Base-by-base conservation (phyloP, 2,329 filamentous ascomycete genomes). In the Pseudogymnoascus sp. region DNA sequence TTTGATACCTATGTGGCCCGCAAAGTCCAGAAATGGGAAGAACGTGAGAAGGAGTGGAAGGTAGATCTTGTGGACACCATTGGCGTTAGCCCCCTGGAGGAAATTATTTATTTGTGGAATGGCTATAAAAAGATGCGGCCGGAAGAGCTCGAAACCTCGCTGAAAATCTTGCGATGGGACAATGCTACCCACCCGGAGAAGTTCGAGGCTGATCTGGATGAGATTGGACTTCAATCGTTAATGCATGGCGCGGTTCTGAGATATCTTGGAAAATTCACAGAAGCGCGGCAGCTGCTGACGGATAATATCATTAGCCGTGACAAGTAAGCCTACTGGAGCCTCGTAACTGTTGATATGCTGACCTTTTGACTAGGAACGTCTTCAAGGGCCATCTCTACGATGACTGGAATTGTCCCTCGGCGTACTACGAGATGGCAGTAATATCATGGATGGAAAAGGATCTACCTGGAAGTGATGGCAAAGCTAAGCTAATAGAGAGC, bases 71-170 rank as follows among this genome's bases (percentile, higher is more conserved):
- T 88, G 1, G 93, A 97, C 67, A 91, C 89, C 0, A 79, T 95
- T 7, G 91, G 91, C 0, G 80, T 90, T 2, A 89, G 86, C 63
- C 94, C 94, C 0, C 78, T 90, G 0, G 84, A 91, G 68, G 94
- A 97, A 76, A 96, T 97, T 88, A 86, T 89, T 11, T 96, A 93
- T 72, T 85, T 97, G 68, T 97, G 92, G 92, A 92, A 90, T 69
- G 93, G 92, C 0, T 85, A 84, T 67, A 93, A 90, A 74, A 85
- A 91, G 60, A 95, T 96, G 90, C 78, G 81, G 2, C 68, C 75
- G 0, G 75, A 76, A 0, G 82, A 93, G 63, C 77, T 96, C 12
- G 77, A 87, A 57, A 75, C 78, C 41, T 89, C 85, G 0, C 71
- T 90, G 37, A 74, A 71, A 0, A 80, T 81, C n/a, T 74, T 96